Percentiles rank a stretch among this genome's conserved stretches.
Conservation (phyloP, 345 rosid genomes). For the Tarenaya hassleriana region DNA sequence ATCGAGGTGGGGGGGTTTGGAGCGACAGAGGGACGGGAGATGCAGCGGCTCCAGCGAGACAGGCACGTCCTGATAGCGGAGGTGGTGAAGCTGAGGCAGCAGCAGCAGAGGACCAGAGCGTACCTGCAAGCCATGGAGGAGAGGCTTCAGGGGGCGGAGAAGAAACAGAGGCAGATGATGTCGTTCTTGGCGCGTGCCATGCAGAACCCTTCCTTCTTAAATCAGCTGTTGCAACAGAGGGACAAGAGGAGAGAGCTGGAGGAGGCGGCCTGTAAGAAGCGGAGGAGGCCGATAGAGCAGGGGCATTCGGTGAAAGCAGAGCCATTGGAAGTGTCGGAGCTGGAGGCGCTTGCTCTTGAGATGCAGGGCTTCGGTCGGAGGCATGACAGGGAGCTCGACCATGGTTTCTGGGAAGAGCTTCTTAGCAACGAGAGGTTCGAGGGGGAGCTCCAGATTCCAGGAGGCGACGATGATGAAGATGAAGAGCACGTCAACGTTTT, state of each 20-base stretch:
- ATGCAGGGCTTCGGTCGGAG: slow-evolving; percentile 59
- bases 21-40: slow-evolving; percentile 35
- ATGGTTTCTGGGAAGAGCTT: slow-evolving; percentile 64
- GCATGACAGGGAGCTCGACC: slow-evolving; percentile 37
- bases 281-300: slow-evolving; percentile 38
- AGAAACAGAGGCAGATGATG: slow-evolving; percentile 87
- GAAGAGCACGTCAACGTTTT: slow-evolving; percentile 44
- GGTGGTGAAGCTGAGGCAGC: slow-evolving; percentile 59
- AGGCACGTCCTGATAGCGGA: slow-evolving; percentile 50
- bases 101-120: slow-evolving; percentile 56
- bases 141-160: slow-evolving; percentile 59
- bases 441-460: slow-evolving; percentile 37
- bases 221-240: slow-evolving; percentile 44
- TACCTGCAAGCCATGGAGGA: slow-evolving; percentile 60
- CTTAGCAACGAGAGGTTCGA: slow-evolving; percentile 36
- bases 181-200: slow-evolving; percentile 65
- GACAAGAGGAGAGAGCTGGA: slow-evolving; percentile 46
- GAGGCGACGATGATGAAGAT: slow-evolving; percentile 26
- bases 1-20: slow-evolving; percentile 51
- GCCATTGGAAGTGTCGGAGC: slow-evolving; percentile 60
- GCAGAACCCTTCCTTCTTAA: slow-evolving; percentile 56
- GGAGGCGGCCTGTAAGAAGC: slow-evolving; percentile 44
- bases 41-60: slow-evolving; percentile 52
- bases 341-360: slow-evolving; percentile 80
- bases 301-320: slow-evolving; percentile 37